phyloP scores from a whole-genome alignment of 371 early-diverging fungal species.

The Mortierella sp. region DNA sequence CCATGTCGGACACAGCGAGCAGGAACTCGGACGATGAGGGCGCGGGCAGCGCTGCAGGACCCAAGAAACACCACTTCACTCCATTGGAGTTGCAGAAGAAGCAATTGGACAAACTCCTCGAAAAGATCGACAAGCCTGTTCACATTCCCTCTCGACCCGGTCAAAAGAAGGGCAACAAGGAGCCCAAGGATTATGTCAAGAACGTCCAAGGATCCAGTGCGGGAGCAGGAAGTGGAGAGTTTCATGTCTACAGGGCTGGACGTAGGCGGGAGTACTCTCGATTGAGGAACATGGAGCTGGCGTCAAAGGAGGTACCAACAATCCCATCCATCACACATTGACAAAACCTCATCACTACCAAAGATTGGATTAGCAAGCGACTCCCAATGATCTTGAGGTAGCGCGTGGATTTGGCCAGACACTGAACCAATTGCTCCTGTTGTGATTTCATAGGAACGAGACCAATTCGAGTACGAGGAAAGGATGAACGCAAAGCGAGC shows the following conservation, averaged over 20 bases:
- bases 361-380: no score
- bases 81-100: conserved; percentile 66
- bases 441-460: conserved; percentile 52
- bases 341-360: no score
- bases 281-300: conserved; percentile 80
- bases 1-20: conserved; percentile 16
- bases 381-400: no score
- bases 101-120: conserved; percentile 79
- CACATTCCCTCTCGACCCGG: conserved; percentile 65
- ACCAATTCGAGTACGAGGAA: conserved; percentile 64
- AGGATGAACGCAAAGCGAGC: conserved; percentile 66
- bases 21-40: conserved; percentile 23
- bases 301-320: conserved; percentile 72
- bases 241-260: conserved; percentile 92
- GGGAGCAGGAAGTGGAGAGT: conserved; percentile 97
- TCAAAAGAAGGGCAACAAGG: conserved; percentile 55
- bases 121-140: conserved; percentile 84
- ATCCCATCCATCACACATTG: not conserved
- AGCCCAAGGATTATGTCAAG: conserved; percentile 57
- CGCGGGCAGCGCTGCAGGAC: conserved; percentile 2
- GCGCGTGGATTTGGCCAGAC: no score
- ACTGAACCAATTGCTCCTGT: no score
- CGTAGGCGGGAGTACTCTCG: conserved; percentile 90
- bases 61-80: conserved; percentile 58
- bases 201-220: conserved; percentile 87